phyloP scores from a whole-genome alignment of 345 rosid species.

The Abelmoschus esculentus region DNA sequence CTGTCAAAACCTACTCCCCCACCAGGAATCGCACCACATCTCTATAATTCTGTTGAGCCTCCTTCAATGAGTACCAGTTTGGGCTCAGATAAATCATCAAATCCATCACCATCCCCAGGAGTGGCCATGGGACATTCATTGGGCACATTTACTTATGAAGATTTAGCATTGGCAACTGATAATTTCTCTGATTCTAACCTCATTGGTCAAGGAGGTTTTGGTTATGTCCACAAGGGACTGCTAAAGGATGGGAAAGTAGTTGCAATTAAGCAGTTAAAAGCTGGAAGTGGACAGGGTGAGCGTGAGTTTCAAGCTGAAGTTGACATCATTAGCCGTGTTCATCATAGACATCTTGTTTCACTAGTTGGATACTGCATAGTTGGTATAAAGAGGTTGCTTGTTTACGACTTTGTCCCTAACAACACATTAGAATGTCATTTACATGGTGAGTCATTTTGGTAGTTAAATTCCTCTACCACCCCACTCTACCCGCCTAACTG shows the following conservation, averaged over 20 bases:
- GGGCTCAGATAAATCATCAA: constrained; percentile 33
- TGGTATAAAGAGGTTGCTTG: constrained; percentile 55
- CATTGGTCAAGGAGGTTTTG: constrained; percentile 77
- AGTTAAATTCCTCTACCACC: neutral
- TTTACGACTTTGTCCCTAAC: constrained; percentile 73
- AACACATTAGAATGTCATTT: constrained; percentile 54
- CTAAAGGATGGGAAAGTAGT: constrained; percentile 46
- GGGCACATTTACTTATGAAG: constrained; percentile 46
- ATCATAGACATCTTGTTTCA: constrained; percentile 67
- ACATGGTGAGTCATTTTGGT: constrained; percentile 45
- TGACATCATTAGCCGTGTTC: constrained; percentile 50
- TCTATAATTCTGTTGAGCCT: constrained; percentile 14
- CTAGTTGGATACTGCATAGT: constrained; percentile 59
- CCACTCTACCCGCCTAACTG: neutral
- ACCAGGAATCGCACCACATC: constrained; percentile 12
- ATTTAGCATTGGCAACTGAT: constrained; percentile 46
- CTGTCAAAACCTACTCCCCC: constrained; percentile 31
- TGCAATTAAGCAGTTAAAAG: constrained; percentile 67
- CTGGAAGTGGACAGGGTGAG: constrained; percentile 63
- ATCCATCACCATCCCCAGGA: constrained; percentile 30
- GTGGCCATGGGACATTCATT: constrained; percentile 32
- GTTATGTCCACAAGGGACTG: constrained; percentile 64
- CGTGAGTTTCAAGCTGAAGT: constrained; percentile 67
- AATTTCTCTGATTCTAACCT: constrained; percentile 43
- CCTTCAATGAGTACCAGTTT: constrained; percentile 28